phyloP scores from a whole-genome alignment of 108 stramenopile species.

The Pseudonitzschia delicatissima region DNA sequence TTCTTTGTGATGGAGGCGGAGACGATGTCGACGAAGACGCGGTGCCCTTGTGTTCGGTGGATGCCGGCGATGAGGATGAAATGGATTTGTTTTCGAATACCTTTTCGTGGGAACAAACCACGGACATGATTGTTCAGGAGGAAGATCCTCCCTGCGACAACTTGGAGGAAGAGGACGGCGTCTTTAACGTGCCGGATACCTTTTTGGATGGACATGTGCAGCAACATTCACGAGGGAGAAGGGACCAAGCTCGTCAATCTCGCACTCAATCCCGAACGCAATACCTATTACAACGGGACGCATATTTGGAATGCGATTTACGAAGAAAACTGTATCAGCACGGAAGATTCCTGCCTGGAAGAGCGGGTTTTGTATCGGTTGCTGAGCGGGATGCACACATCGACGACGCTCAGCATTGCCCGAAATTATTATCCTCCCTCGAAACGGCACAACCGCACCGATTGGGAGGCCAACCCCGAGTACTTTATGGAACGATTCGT shows the following conservation, averaged over 20 bases:
- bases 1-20: slow-evolving; percentile 59
- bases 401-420: slow-evolving; percentile 85
- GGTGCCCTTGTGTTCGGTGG: slow-evolving; percentile 65
- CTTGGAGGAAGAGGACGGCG: slow-evolving; percentile 23
- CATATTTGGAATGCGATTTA: slow-evolving; percentile 92
- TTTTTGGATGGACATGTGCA: slow-evolving; percentile 92
- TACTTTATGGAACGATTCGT: slow-evolving; percentile 85
- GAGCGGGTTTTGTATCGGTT: slow-evolving; percentile 90
- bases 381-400: slow-evolving; percentile 84
- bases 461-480: slow-evolving; percentile 81
- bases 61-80: slow-evolving; percentile 32
- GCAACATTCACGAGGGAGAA: slow-evolving; percentile 53
- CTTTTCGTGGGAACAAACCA: slow-evolving; percentile 69
- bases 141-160: slow-evolving; percentile 46
- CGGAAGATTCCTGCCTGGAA: slow-evolving; percentile 75
- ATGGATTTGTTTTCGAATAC: slow-evolving; percentile 26
- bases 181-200: slow-evolving; percentile 57
- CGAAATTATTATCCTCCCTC: slow-evolving; percentile 88
- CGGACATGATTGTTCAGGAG: slow-evolving; percentile 60
- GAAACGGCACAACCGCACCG: slow-evolving; percentile 67
- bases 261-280: slow-evolving; percentile 86
- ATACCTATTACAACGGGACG: slow-evolving; percentile 93
- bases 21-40: slow-evolving; percentile 76
- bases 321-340: slow-evolving; percentile 87
- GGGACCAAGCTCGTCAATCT: slow-evolving; percentile 80